These are phyloP conservation scores for Pythium rhizo-oryzae DNA, from an alignment of 352 stramenopile species.

Conservation along the genomic window DNA sequence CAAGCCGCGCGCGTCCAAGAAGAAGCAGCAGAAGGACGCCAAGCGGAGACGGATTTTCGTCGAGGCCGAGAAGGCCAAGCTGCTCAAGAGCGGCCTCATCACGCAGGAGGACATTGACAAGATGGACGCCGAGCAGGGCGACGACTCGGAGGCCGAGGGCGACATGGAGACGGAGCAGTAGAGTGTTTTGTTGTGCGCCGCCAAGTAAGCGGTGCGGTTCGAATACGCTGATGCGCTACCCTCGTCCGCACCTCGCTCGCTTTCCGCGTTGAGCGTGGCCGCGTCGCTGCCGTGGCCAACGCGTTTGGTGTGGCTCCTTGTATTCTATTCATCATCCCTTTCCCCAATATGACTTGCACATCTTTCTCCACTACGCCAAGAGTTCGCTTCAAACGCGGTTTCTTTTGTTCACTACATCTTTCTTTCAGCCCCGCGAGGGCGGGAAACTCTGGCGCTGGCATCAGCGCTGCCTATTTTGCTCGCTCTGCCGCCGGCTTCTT, in stretches of 20 bases:
- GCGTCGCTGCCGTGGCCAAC: not conserved
- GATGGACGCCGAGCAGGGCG: conserved; percentile 54
- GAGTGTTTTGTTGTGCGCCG: conserved; percentile 1
- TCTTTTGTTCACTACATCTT: conserved; percentile 1
- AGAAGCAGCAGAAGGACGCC: conserved; percentile 84
- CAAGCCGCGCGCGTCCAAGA: conserved; percentile 77
- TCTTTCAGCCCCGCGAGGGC: not conserved
- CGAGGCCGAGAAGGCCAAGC: conserved; percentile 73
- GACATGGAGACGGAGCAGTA: conserved; percentile 69
- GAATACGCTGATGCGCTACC: not conserved
- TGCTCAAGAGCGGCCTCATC: conserved; percentile 78
- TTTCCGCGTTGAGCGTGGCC: too few relatives aligned
- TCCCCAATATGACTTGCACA: conserved; percentile 4
- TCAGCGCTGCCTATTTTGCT: conserved; percentile 9
- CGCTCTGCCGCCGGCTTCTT: conserved; percentile 23
- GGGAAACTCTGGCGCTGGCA: too few relatives aligned
- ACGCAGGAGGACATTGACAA: conserved; percentile 86
- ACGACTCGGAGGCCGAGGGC: conserved; percentile 39
- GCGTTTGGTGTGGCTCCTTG: conserved; percentile 9
- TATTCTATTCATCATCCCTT: conserved; percentile 28
- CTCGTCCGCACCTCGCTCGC: too few relatives aligned
- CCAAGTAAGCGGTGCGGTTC: not conserved
- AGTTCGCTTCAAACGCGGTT: conserved; percentile 19
- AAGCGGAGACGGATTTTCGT: conserved; percentile 78
- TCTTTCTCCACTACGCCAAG: not conserved